phyloP scores from a whole-genome alignment of 1,284 basidiomycete genomes.

The Sutorius eximius region DNA sequence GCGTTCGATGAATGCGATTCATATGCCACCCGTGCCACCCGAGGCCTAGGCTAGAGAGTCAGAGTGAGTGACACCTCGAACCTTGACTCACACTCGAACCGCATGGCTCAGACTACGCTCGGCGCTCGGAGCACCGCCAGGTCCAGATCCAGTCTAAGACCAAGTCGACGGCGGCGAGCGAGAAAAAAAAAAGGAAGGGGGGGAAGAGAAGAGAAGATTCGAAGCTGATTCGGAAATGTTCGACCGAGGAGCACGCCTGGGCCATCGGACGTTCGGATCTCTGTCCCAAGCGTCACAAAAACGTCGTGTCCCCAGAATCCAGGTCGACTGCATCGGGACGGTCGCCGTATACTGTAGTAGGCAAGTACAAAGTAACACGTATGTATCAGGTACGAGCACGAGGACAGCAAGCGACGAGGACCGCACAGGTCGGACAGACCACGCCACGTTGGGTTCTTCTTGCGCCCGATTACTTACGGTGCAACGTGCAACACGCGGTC shows the following conservation, averaged over 20 bases:
- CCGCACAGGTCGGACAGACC: background rate
- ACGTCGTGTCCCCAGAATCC: background rate
- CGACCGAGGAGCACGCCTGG: background rate
- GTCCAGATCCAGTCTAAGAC: background rate
- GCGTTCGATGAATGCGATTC: background rate
- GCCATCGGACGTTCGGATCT: background rate
- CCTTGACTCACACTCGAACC: background rate
- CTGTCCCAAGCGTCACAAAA: no score
- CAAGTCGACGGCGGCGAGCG: background rate
- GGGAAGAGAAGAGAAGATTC: background rate
- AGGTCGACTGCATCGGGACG: background rate
- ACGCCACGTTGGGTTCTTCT: background rate
- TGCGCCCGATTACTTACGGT: background rate
- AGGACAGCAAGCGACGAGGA: background rate
- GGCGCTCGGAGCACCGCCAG: background rate
- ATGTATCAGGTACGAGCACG: no score
- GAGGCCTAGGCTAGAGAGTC: no score
- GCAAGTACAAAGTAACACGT: no score
- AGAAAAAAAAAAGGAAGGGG: background rate
- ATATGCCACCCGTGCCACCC: no score
- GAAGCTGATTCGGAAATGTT: background rate
- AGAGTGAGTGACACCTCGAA: background rate
- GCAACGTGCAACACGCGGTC: background rate
- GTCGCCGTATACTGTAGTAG: no score
- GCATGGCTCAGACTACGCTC: background rate